Conservation (phyloP, 2,329 filamentous ascomycete species). For the Fusarium tuaranense region DNA sequence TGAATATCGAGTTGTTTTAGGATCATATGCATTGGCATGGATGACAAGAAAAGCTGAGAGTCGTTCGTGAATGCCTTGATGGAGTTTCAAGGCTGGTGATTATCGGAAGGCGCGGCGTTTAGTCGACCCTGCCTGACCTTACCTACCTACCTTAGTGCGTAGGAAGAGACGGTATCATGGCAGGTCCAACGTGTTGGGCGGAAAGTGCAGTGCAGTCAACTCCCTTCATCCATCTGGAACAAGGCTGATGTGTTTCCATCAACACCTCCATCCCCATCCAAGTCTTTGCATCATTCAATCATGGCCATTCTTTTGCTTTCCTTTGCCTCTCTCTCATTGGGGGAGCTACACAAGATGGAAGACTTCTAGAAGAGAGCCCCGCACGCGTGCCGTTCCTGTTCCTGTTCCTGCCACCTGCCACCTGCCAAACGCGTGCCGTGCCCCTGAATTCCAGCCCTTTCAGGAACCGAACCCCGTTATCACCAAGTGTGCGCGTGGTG, state of each 20-base stretch:
- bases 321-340: slow-evolving; percentile 23
- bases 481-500: background rate
- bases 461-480: slow-evolving; percentile 3
- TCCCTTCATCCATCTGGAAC: background rate
- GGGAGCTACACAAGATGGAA: slow-evolving; percentile 35
- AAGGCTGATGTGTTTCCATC: background rate
- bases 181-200: background rate
- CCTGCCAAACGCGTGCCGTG: slow-evolving; percentile 24
- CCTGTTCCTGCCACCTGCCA: slow-evolving; percentile 21
- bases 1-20: background rate
- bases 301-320: background rate
- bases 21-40: background rate
- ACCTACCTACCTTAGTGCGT: background rate
- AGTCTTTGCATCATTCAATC: background rate
- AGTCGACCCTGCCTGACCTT: background rate
- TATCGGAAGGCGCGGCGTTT: background rate
- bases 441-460: slow-evolving; percentile 17
- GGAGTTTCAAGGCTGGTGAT: background rate
- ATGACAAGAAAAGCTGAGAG: background rate
- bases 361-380: slow-evolving; percentile 43
- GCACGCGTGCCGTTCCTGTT: slow-evolving; percentile 26
- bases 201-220: background rate
- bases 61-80: background rate
- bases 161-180: background rate
- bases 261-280: background rate